Evolutionary conservation across 1,284 basidiomycete genomes (phyloP), one percentile per base, ranked within the genome.

Genomic region (Schizopora paradoxa): DNA sequence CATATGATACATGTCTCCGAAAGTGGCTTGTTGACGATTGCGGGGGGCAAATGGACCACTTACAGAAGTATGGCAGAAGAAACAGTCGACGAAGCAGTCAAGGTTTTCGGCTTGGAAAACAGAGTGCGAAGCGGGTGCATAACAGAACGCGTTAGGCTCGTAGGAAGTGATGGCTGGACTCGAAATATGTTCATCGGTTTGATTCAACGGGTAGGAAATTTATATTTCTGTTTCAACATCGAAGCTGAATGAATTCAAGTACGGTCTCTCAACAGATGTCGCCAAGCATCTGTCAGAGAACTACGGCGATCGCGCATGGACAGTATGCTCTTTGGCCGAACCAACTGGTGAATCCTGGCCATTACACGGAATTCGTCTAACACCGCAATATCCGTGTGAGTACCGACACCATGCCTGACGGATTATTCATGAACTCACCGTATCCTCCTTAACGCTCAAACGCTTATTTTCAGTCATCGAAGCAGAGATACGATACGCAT

Each of bases 11-110:
- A 94, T 64, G 80, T 94, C 32, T 79, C 77, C 43, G 74, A 78
- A 25, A 82, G 80, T 52, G 93, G 93, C 16, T 70, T 99, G 54
- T 66, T 99, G 50, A 98, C 94, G 14, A 95, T 98, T 58, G 92
- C 92, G 5, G 95, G 95, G 37, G 95, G 95, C 4, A 99, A 98
- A 67, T 99, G 95, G 95, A 99, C 95, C 43, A 98, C 95, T 23
- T 99, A 98, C 66, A 73, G 91, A 44, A 86, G 86, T 42, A 98
- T 98, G 95, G 92, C 95, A 25, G 80, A 94, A 70, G 92, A 99
- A 72, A 91, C 92, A 0, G 86, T 98, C 38, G 90, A 98, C 66
- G 74, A 76, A 48, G 95, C 94, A 7, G 74, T 98, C 53, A 76
- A 88, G 62, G 78, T 78, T 45, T 97, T 90, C 67, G 69, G 67